phyloP scores from a whole-genome alignment of 345 rosid genomes.

The Eucalyptus victrix region DNA sequence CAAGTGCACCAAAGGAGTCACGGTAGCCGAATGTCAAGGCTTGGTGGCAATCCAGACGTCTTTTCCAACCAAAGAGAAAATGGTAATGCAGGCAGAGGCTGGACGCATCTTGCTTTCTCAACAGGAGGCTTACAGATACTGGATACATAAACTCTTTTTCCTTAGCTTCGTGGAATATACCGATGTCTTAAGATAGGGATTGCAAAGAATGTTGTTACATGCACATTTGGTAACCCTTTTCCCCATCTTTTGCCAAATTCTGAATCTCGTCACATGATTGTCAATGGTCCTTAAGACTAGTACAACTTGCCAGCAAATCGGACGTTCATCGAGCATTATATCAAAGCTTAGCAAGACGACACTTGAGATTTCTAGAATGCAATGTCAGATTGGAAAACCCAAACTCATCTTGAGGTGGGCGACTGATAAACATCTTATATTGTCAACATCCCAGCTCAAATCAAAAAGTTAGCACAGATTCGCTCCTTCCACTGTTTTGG shows the following conservation, averaged over 20 bases:
- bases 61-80: slow-evolving; percentile 1
- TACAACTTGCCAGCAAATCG: neutral
- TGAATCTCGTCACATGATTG: neutral
- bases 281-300: neutral
- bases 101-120: neutral
- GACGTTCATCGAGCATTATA: neutral
- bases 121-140: neutral
- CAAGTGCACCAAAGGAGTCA: neutral
- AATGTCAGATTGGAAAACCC: neutral
- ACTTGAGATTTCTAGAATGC: neutral
- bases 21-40: neutral
- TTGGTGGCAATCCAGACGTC: neutral
- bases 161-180: neutral
- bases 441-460: neutral
- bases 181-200: neutral
- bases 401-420: too few relatives aligned
- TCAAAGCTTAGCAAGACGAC: neutral
- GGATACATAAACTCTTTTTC: neutral
- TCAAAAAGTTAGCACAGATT: neutral
- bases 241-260: too few relatives aligned
- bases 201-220: too few relatives aligned
- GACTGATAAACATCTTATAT: neutral
- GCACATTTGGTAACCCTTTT: neutral
- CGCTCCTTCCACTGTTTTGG: neutral
- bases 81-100: neutral